These are phyloP conservation scores for Schwanniomyces sp. DNA, from an alignment of 805 yeast species.

Conservation along the genomic window DNA sequence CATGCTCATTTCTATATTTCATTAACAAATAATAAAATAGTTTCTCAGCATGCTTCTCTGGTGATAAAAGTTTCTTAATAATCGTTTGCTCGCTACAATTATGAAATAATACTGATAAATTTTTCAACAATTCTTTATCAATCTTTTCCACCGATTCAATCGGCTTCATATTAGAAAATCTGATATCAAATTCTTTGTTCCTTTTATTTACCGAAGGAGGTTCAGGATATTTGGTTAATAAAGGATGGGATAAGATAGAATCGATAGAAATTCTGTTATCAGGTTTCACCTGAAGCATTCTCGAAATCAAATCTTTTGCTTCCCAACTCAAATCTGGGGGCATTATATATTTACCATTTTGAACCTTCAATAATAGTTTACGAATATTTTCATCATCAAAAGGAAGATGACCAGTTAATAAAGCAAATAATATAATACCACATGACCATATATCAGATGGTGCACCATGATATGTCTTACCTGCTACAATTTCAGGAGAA, in stretches of 20 bases:
- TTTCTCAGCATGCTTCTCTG: constrained; percentile 71
- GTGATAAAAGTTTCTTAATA: constrained; percentile 49
- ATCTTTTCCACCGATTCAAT: constrained; percentile 47
- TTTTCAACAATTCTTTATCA: constrained; percentile 73
- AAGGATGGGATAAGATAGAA: constrained; percentile 59
- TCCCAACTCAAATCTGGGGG: constrained; percentile 62
- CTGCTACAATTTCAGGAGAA: constrained; percentile 82
- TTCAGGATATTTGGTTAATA: constrained; percentile 65
- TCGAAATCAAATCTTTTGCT: constrained; percentile 64
- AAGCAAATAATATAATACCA: constrained; percentile 78
- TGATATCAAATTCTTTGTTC: constrained; percentile 13
- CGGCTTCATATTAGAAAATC: constrained; percentile 28
- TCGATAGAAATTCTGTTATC: constrained; percentile 66
- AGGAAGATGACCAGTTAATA: constrained; percentile 78
- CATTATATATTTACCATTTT: constrained; percentile 72
- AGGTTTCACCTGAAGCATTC: constrained; percentile 73
- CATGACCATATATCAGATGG: constrained; percentile 90
- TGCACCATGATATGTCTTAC: constrained; percentile 76
- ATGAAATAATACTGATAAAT: constrained; percentile 78
- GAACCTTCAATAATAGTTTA: constrained; percentile 69
- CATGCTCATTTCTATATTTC: constrained; percentile 73
- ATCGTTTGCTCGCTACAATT: constrained; percentile 62
- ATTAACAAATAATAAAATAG: constrained; percentile 73
- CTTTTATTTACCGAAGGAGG: constrained; percentile 25
- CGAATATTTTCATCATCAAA: constrained; percentile 82